Evolutionary conservation across 164 flowering plant species (phyloP).

Genomic region (Malania oleifera): DNA sequence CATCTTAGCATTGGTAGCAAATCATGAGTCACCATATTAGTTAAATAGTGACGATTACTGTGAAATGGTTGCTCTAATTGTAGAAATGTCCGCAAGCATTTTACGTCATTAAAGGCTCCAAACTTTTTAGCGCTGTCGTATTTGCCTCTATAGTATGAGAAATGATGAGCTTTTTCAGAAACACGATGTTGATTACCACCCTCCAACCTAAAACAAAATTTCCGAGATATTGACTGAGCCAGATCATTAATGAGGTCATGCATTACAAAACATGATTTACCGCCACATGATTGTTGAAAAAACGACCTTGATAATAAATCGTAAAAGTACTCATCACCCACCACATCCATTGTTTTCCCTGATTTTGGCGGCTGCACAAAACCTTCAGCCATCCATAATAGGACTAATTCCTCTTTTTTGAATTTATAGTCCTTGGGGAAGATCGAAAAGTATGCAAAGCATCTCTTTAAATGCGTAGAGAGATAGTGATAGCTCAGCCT

Average conservation of each 20-base stretch:
- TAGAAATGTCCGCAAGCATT: slow-evolving; percentile 25
- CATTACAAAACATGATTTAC: slow-evolving; percentile 15
- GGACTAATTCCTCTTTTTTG: slow-evolving; percentile 4
- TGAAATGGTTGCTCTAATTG: background rate
- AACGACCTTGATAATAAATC: slow-evolving; percentile 27
- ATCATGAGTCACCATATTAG: background rate
- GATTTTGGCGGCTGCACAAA: slow-evolving; percentile 9
- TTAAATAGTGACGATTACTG: background rate
- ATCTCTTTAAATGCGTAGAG: slow-evolving; percentile 20
- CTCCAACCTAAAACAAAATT: slow-evolving; percentile 10
- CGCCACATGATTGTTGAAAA: slow-evolving; percentile 11
- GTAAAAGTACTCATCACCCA: slow-evolving; percentile 20
- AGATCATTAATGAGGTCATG: slow-evolving; percentile 36
- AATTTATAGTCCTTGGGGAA: slow-evolving; percentile 20
- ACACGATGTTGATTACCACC: background rate
- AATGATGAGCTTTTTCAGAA: slow-evolving; percentile 14
- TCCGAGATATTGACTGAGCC: slow-evolving; percentile 22
- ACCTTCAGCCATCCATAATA: slow-evolving; percentile 31
- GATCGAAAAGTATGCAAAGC: slow-evolving; percentile 28
- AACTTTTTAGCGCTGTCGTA: slow-evolving; percentile 12
- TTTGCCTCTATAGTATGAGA: slow-evolving; percentile 4
- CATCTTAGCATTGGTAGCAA: slow-evolving; percentile 21
- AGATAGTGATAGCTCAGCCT: slow-evolving; percentile 22
- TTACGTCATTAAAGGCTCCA: slow-evolving; percentile 4
- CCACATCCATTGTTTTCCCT: slow-evolving; percentile 15